Evolutionary conservation across 768 basidiomycete species (phyloP).

Genomic region (Russula abietina): DNA sequence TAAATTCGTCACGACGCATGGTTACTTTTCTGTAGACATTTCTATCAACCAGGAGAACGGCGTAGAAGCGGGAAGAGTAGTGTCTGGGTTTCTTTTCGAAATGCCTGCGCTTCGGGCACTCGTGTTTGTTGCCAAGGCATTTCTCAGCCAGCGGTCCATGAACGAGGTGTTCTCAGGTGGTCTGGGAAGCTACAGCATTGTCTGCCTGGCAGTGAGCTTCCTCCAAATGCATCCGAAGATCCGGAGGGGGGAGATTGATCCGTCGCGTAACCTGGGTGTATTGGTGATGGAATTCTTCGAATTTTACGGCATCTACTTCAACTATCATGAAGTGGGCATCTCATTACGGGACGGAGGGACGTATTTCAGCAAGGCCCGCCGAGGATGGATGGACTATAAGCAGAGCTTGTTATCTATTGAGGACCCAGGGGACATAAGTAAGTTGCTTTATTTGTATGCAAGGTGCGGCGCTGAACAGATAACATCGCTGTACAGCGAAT

Average conservation of each 20-base stretch:
- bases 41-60: conserved; percentile 90
- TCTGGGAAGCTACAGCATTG: conserved; percentile 88
- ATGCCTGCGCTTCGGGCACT: conserved; percentile 77
- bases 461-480: background rate
- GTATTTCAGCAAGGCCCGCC: conserved; percentile 75
- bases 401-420: conserved; percentile 75
- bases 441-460: conserved; percentile 32
- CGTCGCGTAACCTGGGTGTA: conserved; percentile 86
- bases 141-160: conserved; percentile 83
- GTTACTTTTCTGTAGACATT: conserved; percentile 85
- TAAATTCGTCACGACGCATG: conserved; percentile 83
- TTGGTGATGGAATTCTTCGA: conserved; percentile 96
- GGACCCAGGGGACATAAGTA: conserved; percentile 86
- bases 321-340: conserved; percentile 85
- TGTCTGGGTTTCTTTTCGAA: conserved; percentile 71
- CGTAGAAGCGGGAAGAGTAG: conserved; percentile 66
- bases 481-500: conserved; percentile 51
- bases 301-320: conserved; percentile 87
- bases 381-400: conserved; percentile 73
- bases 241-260: conserved; percentile 79
- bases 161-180: conserved; percentile 99
- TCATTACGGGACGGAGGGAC: conserved; percentile 82
- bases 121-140: conserved; percentile 85
- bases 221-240: conserved; percentile 98
- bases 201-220: conserved; percentile 89